These are phyloP conservation scores for Leptosphaerulina australis DNA, from an alignment of 2,329 filamentous ascomycete species.

Conservation along the genomic window DNA sequence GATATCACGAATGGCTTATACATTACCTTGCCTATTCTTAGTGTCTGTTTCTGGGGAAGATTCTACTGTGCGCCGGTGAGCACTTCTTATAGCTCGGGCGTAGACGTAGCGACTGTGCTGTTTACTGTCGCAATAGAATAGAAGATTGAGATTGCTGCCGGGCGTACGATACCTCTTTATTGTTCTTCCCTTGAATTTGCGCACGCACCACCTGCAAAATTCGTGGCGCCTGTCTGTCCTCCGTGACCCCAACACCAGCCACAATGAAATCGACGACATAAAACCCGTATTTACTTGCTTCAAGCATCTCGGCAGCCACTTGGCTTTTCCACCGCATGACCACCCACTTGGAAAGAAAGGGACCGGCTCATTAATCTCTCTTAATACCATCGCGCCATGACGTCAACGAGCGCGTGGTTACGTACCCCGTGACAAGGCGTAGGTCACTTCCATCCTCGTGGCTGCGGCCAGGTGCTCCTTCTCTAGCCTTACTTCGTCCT, in stretches of 20 bases:
- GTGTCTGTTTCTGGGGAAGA: conserved; percentile 18
- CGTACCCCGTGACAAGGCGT: conserved; percentile 17
- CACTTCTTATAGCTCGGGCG: background rate
- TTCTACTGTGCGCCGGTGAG: background rate
- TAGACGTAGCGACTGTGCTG: background rate
- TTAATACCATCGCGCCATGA: conserved; percentile 8
- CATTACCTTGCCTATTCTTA: conserved; percentile 25
- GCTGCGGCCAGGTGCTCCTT: conserved; percentile 2
- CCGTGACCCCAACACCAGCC: background rate
- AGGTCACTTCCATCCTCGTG: conserved; percentile 4
- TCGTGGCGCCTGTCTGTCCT: background rate
- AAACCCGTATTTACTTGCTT: conserved; percentile 3
- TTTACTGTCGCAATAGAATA: background rate
- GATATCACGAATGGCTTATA: conserved; percentile 14
- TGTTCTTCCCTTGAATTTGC: background rate
- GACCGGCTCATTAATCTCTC: conserved; percentile 1
- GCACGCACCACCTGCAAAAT: background rate
- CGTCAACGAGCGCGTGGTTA: conserved; percentile 8
- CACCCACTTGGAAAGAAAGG: conserved; percentile 6
- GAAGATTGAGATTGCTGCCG: background rate
- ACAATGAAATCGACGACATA: background rate
- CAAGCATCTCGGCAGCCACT: background rate
- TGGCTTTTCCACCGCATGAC: conserved; percentile 16
- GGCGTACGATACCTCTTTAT: background rate
- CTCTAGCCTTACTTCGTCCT: background rate